Percentiles rank a stretch among this genome's conserved stretches.
Evolutionary conservation across 208 protist genomes (phyloP).

Genomic region (Crithidia acanthocephali): DNA sequence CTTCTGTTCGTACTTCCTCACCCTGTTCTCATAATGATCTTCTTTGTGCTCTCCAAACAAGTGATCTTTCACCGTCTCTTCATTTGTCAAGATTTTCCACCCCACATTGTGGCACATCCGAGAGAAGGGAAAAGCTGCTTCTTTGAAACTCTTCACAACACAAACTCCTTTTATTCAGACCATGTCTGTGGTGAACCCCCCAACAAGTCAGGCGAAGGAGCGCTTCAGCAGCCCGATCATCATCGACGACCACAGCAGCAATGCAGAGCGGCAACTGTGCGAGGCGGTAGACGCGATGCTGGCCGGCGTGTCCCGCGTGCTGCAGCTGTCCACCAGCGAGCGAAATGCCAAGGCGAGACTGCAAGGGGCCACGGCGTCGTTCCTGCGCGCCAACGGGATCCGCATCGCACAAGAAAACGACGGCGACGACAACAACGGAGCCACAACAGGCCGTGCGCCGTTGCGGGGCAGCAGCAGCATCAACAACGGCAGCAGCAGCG

Average conservation of each 20-base stretch:
- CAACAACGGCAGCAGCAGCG: background rate
- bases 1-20: too few species aligned
- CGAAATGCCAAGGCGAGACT: slow-evolving; percentile 3
- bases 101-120: too few species aligned
- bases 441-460: background rate
- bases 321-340: slow-evolving; percentile 18
- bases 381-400: slow-evolving; percentile 29
- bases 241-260: slow-evolving; percentile 5
- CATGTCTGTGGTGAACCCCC: slow-evolving; percentile 17
- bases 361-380: slow-evolving; percentile 7
- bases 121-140: too few species aligned
- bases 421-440: background rate
- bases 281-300: slow-evolving; percentile 24
- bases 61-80: too few species aligned
- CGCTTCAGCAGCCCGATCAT: slow-evolving; percentile 8
- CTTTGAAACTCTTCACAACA: too few species aligned
- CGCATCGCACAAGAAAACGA: slow-evolving; percentile 13
- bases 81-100: too few species aligned
- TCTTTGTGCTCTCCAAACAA: too few species aligned
- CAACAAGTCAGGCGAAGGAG: background rate
- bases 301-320: background rate
- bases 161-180: background rate
- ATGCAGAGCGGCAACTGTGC: slow-evolving; percentile 29
- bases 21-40: too few species aligned
- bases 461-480: background rate